These are phyloP conservation scores for Pseudozyma sp. DNA, from an alignment of 1,284 basidiomycete genomes.

Conservation along the genomic window DNA sequence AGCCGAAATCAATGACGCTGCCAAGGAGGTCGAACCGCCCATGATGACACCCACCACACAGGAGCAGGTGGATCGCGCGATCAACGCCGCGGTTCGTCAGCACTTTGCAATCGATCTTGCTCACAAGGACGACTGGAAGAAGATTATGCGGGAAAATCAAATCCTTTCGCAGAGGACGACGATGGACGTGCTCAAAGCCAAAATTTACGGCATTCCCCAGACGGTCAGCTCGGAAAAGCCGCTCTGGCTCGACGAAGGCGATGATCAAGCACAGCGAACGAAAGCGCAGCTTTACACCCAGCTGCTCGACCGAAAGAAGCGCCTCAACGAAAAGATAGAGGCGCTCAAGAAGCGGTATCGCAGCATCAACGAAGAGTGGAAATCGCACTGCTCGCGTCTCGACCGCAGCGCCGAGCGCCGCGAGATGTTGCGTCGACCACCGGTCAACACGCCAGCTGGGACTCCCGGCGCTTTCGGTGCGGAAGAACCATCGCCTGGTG, in stretches of 20 bases:
- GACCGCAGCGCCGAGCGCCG: conserved; percentile 58
- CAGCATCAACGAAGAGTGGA: conserved; percentile 60
- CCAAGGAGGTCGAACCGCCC: conserved; percentile 28
- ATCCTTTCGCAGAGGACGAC: conserved; percentile 41
- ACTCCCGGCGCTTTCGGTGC: conserved; percentile 39
- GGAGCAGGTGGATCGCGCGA: conserved; percentile 41
- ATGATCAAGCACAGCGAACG: conserved; percentile 25
- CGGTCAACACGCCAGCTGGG: conserved; percentile 34
- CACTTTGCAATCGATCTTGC: conserved; percentile 12
- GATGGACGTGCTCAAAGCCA: conserved; percentile 41
- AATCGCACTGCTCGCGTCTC: conserved; percentile 57
- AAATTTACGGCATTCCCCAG: conserved; percentile 49
- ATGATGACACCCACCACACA: conserved; percentile 47
- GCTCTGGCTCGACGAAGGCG: conserved; percentile 49
- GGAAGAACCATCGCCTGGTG: conserved; percentile 27
- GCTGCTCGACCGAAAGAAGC: conserved; percentile 40
- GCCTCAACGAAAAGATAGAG: conserved; percentile 57
- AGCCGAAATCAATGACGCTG: conserved; percentile 34
- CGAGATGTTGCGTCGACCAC: conserved; percentile 43
- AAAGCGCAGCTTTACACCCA: conserved; percentile 39
- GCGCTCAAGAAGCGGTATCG: conserved; percentile 58
- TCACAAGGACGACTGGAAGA: conserved; percentile 22
- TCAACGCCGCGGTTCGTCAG: conserved; percentile 12
- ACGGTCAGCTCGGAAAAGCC: conserved; percentile 35
- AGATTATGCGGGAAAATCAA: conserved; percentile 44